A percentile compares a stretch with the other conserved stretches of the same genome.
phyloP scores from a whole-genome alignment of 2,329 filamentous ascomycete genomes.

The Colletotrichum liaoningense region DNA sequence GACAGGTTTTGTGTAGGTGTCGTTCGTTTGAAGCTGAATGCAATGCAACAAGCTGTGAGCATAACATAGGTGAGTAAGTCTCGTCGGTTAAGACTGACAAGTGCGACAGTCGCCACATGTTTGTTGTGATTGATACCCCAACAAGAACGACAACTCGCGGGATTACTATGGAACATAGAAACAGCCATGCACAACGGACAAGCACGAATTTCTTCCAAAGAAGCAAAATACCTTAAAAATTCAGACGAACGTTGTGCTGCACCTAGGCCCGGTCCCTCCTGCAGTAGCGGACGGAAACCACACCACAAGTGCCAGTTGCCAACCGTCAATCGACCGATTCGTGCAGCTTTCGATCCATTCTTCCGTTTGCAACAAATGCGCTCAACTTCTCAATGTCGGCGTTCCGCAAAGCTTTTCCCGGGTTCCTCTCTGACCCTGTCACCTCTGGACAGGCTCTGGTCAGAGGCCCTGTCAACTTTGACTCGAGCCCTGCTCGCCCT shows the following conservation, averaged over 20 bases:
- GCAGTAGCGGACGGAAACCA: slow-evolving; percentile 24
- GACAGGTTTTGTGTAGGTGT: not conserved
- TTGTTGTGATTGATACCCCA: not conserved
- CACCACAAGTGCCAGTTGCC: slow-evolving; percentile 13
- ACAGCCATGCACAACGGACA: not conserved
- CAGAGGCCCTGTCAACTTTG: not conserved
- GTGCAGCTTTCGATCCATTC: slow-evolving; percentile 9
- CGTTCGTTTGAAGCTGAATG: not conserved
- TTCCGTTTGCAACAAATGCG: slow-evolving; percentile 5
- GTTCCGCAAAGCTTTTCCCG: not conserved
- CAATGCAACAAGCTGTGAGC: not conserved
- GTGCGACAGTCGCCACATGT: not conserved
- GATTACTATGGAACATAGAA: not conserved
- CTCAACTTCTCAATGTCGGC: not conserved
- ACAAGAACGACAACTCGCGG: not conserved
- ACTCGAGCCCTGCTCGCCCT: slow-evolving; percentile 1
- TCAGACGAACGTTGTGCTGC: slow-evolving; percentile 32
- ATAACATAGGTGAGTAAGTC: not conserved
- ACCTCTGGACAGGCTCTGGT: not conserved
- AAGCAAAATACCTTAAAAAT: slow-evolving; percentile 1
- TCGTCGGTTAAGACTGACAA: not conserved
- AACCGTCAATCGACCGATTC: slow-evolving; percentile 11
- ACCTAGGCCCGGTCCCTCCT: slow-evolving; percentile 27
- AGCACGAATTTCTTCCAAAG: not conserved
- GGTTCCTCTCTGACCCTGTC: not conserved